Evolutionary conservation across 2,329 filamentous ascomycete genomes (phyloP).

Genomic region (Colletotrichum graminicola): DNA sequence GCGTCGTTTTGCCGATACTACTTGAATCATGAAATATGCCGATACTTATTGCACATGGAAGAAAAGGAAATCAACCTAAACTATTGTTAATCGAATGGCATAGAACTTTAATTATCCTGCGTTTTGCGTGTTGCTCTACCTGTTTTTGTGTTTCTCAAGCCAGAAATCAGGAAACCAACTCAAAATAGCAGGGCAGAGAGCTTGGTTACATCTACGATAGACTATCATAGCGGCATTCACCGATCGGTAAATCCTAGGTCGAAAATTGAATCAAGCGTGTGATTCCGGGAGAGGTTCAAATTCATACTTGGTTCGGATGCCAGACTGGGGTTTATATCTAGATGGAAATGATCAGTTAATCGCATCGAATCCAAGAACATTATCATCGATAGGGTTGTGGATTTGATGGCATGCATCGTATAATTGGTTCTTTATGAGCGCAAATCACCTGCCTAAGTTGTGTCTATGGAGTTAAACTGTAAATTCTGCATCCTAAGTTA

Average conservation of each 20-base stretch:
- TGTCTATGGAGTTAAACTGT: too few species aligned
- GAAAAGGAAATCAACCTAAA: neutral
- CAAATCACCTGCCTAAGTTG: neutral
- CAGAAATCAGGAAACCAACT: neutral
- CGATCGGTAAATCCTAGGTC: neutral
- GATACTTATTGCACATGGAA: neutral
- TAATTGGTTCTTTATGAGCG: too few species aligned
- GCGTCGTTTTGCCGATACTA: too few species aligned
- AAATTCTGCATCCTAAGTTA: neutral
- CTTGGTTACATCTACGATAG: neutral
- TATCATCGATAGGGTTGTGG: accelerated
- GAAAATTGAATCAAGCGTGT: neutral
- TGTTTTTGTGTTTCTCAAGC: neutral
- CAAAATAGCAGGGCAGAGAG: too few species aligned
- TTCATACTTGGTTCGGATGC: neutral
- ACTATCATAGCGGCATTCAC: neutral
- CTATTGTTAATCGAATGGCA: too few species aligned
- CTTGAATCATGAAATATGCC: neutral
- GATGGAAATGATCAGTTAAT: neutral
- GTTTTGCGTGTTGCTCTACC: neutral
- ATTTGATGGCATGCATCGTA: neutral
- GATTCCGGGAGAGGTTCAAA: neutral
- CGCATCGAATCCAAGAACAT: neutral
- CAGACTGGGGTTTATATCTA: neutral
- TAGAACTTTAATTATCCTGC: neutral